These are phyloP conservation scores for Candida neerlandica DNA, from an alignment of 1,139 yeast species.

Conservation along the genomic window DNA sequence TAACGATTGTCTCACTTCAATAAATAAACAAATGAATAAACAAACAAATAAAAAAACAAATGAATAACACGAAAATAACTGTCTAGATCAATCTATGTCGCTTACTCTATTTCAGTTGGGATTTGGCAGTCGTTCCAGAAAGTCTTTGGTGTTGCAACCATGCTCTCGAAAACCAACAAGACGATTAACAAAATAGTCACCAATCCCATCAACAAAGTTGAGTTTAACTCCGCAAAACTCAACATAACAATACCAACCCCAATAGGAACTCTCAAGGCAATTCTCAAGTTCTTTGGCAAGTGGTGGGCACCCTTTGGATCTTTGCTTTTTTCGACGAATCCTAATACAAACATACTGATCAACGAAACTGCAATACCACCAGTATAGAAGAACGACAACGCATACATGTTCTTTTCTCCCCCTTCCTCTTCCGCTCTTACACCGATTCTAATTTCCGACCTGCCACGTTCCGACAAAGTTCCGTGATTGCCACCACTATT, in stretches of 20 bases:
- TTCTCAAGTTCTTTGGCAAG: conserved; percentile 39
- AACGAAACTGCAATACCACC: conserved; percentile 52
- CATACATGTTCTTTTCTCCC: conserved; percentile 33
- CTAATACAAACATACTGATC: conserved; percentile 36
- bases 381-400: conserved; percentile 49
- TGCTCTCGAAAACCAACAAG: conserved; percentile 38
- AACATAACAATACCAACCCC: conserved; percentile 44
- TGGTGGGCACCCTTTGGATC: conserved; percentile 36
- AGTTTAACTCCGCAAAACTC: conserved; percentile 46
- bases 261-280: conserved; percentile 41
- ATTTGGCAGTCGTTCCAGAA: conserved; percentile 11
- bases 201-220: conserved; percentile 49
- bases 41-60: not conserved
- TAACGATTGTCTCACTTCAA: too few relatives aligned
- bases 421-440: conserved; percentile 26
- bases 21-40: not conserved
- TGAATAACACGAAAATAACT: not conserved
- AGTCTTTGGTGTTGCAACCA: conserved; percentile 29
- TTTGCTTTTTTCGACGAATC: conserved; percentile 38
- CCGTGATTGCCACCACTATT: conserved; percentile 2
- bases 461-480: conserved; percentile 5
- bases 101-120: not conserved
- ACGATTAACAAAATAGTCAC: conserved; percentile 34
- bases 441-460: not conserved
- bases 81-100: not conserved